Evolutionary conservation across 2,329 filamentous ascomycete species (phyloP).

Genomic region (Talaromyces islandicus): DNA sequence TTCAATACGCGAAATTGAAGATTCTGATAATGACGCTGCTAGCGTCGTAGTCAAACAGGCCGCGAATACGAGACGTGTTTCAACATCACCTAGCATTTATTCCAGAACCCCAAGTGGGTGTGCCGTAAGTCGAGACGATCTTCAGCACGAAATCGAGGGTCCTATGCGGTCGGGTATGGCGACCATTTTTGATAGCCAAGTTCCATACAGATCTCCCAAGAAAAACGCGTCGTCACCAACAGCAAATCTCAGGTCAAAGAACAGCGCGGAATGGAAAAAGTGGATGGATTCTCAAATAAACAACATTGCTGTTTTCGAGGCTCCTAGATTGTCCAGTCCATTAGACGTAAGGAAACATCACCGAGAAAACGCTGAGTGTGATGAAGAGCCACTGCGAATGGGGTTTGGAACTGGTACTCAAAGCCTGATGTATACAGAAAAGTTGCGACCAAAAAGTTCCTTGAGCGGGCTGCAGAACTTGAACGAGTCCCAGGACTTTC

Average conservation of each 20-base stretch:
- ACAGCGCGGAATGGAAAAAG: conserved; percentile 31
- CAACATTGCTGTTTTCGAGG: conserved; percentile 19
- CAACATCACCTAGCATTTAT: conserved; percentile 37
- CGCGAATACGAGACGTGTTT: conserved; percentile 8
- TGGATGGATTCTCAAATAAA: conserved; percentile 34
- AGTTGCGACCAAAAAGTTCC: not conserved
- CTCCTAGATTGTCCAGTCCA: conserved; percentile 6
- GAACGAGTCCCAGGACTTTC: not conserved
- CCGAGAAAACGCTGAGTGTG: conserved; percentile 34
- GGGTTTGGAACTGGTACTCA: not conserved
- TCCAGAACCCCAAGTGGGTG: conserved; percentile 35
- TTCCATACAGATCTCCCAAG: conserved; percentile 26
- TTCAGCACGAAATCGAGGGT: conserved; percentile 2
- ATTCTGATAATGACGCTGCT: conserved; percentile 15
- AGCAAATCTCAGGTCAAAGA: conserved; percentile 11
- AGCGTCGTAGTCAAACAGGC: conserved; percentile 15
- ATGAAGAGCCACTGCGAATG: conserved; percentile 18
- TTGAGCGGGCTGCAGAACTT: not conserved
- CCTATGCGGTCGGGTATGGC: conserved; percentile 27
- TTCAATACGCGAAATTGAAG: conserved; percentile 11
- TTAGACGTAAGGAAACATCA: conserved; percentile 26
- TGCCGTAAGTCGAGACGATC: conserved; percentile 16
- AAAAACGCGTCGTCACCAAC: conserved; percentile 10
- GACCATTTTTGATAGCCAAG: conserved; percentile 28
- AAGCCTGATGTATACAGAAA: not conserved